Base-by-base conservation (phyloP, 768 basidiomycete genomes). In the Zangia roseola region DNA sequence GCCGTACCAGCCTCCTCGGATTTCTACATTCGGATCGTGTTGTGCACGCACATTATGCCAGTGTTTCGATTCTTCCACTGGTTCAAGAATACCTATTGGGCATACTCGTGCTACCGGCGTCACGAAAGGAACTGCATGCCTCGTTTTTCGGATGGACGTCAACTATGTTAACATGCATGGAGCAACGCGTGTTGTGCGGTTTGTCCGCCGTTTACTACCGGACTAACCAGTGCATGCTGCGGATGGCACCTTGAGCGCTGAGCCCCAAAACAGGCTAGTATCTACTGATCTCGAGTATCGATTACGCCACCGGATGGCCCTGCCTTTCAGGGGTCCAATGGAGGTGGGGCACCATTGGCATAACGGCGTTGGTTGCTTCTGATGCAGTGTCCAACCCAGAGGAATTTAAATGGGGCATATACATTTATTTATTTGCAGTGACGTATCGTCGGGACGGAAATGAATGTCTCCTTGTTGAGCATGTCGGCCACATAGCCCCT, bases 391-490 rank as follows among this genome's bases (percentile, higher is more conserved):
- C 10, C 20, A n/a, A 20, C 26, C 12, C n/a, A 14, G 24, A 33
- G 17, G 13, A 25, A 43, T 43, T n/a, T 43, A 33, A 40, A 36
- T 40, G 53, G 47, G 19, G 26, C 40, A 21, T 10, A 21, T 41
- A 23, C 23, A 21, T n/a, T n/a, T 25, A 17, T 16, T 42, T 19
- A 4, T 25, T 35, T 26, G 26, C 10, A 16, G 26, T 40, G 24
- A 40, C 43, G 44, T 38, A 25, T 53, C 19, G 10, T 53, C 31
- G 39, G 38, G 25, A 40, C 52, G 56, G 51, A 54, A 47, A 57
- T 54, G 56, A 54, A 58, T 4, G 1, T 24, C 36, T 30, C 30
- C 3, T 19, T n/a, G 10, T 17, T 20, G 6, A 6, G 21, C 43
- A 13, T 40, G 19, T 20, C 33, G 12, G 19, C 10, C 17, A 34